Percentiles rank a stretch among this genome's conserved stretches.
Conservation (phyloP, 441 rosid genomes). For the Brassica balearica region DNA sequence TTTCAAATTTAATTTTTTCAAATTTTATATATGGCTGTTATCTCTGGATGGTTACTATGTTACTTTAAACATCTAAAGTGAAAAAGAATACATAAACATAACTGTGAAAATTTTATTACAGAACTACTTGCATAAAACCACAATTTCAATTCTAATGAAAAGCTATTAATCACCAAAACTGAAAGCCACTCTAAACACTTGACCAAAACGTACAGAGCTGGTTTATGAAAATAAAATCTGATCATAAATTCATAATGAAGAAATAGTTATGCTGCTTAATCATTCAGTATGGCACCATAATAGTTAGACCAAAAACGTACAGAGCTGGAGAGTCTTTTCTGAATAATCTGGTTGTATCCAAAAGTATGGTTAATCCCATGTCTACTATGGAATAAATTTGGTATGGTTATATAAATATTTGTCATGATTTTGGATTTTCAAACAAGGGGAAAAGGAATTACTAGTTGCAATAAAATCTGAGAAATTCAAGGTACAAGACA, state of each 20-base stretch:
- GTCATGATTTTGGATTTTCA: background rate
- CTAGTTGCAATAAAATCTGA: background rate
- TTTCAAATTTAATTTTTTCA: background rate
- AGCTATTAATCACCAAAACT: background rate
- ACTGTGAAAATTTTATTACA: too few species aligned
- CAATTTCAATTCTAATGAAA: background rate
- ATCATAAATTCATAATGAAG: constrained; percentile 55
- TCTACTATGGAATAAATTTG: background rate
- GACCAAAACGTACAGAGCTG: too few species aligned
- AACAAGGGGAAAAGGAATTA: background rate
- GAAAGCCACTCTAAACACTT: background rate
- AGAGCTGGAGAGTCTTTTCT: background rate
- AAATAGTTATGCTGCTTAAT: too few species aligned
- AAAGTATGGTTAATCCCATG: background rate
- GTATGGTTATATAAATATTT: background rate
- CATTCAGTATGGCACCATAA: too few species aligned
- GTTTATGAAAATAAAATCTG: too few species aligned
- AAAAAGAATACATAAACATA: too few species aligned
- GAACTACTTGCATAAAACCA: background rate
- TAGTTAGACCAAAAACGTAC: too few species aligned
- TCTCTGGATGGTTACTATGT: too few species aligned
- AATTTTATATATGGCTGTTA: too few species aligned
- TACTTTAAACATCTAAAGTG: too few species aligned
- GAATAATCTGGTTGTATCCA: background rate
- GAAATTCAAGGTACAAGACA: background rate